Evolutionary conservation across 2,329 filamentous ascomycete species (phyloP), one percentile per base, ranked within the genome.

Genomic region (Venturia nashicola): DNA sequence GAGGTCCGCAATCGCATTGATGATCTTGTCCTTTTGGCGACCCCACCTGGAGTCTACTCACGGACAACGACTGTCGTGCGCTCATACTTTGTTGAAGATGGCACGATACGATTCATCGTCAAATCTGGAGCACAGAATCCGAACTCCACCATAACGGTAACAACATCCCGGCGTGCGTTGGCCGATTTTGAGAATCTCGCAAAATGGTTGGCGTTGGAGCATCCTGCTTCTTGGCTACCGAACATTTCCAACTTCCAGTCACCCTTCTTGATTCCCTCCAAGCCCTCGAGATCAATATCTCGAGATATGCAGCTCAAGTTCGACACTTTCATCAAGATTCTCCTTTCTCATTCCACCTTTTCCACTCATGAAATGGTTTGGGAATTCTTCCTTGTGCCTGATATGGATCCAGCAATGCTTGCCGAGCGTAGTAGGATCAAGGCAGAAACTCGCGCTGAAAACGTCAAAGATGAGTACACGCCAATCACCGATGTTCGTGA

Each of bases 321-420:
- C 23, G 91, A 99, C 74, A 88, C 86, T 68, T 97, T 97, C 70
- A 78, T 99, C 69, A 90, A 90, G 68, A 90, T 91, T 20, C 82
- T 99, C 67, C 81, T 99, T 34, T 82, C 84, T 9, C 94, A 99
- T 71, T 89, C 93, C 3, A 97, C 94, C 0, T 97, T 99, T 72
- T 84, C 91, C 0, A 96, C 90, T 0, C 95, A 99, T 71, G 94
- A 99, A 77, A 91, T 97, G 83, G 82, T 99, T 2, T 99, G 94
- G 95, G 94, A 99, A 70, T 99, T 99, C 76, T 96, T 99, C 75
- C 82, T 99, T 0, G 92, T 99, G 14, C 94, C 94, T 1, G 94
- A 99, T 69, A 85, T 99, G 61, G 90, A 96, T 72, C 83, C 90
- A 0, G 86, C 91, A 23, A 91, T 92, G 84, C 93, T 97, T 82